These are phyloP conservation scores for Thraustotheca clavata DNA, from an alignment of 352 stramenopile species.

Conservation along the genomic window DNA sequence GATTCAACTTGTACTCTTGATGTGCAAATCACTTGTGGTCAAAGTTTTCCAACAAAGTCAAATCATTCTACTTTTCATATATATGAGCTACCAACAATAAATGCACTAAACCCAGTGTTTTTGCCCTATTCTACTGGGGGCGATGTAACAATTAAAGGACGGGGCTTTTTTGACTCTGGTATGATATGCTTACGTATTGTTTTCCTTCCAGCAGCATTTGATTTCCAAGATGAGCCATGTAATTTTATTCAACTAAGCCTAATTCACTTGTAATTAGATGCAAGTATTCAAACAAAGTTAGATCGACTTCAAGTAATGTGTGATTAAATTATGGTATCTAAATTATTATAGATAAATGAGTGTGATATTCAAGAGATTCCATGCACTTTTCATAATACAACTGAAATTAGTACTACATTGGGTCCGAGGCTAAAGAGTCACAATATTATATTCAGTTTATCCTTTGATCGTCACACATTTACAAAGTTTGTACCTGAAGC, in stretches of 20 bases:
- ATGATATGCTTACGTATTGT: not conserved
- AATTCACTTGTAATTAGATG: not conserved
- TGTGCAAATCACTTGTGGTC: constrained; percentile 9
- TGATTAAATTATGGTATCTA: not conserved
- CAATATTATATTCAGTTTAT: constrained; percentile 9
- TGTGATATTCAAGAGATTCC: constrained; percentile 1
- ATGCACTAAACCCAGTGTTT: not conserved
- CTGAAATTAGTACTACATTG: not conserved
- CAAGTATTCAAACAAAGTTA: constrained; percentile 8
- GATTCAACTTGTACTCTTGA: not conserved
- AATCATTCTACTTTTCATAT: not conserved
- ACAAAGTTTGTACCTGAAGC: not conserved
- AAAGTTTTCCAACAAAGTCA: not conserved
- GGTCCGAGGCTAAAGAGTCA: not conserved
- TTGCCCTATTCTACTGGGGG: constrained; percentile 14
- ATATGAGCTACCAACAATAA: constrained; percentile 12
- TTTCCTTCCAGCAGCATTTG: not conserved
- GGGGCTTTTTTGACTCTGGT: constrained; percentile 17
- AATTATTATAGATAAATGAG: not conserved
- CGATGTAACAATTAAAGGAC: not conserved
- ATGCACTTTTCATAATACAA: not conserved
- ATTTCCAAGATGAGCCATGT: constrained; percentile 8
- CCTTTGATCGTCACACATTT: constrained; percentile 15
- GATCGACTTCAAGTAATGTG: not conserved
- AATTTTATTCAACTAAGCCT: not conserved